Percentiles rank a stretch among this genome's conserved stretches.
Evolutionary conservation across 345 rosid species (phyloP).

Genomic region (Atalantia buxifolia): DNA sequence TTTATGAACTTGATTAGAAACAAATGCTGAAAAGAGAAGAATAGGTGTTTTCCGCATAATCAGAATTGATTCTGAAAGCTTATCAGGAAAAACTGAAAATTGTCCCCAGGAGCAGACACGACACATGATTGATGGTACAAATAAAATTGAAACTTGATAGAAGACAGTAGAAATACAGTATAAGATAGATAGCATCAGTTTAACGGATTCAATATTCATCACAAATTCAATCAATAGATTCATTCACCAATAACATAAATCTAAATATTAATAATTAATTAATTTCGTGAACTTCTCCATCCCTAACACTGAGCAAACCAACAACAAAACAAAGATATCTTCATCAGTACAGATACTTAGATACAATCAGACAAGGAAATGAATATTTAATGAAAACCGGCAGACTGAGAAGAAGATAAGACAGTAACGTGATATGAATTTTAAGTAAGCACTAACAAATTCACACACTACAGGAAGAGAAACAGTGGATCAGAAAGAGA

Average conservation of each 20-base stretch:
- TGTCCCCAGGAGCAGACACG: not conserved
- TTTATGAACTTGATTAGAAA: not conserved
- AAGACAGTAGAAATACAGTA: not conserved
- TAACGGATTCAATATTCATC: not conserved
- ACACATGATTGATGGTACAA: not conserved
- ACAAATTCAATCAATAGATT: not conserved
- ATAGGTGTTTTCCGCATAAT: not conserved
- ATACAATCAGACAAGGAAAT: no score
- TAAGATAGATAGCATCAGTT: not conserved
- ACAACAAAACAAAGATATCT: no score
- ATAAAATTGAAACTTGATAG: not conserved
- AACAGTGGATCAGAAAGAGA: no score
- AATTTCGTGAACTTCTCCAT: not conserved
- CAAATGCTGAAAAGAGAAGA: not conserved
- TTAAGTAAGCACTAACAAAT: no score
- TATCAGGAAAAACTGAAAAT: not conserved
- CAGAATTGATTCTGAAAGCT: not conserved
- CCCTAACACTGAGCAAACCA: no score
- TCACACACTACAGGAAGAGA: no score
- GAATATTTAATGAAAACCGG: no score
- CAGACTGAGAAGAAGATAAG: no score
- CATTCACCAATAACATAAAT: not conserved
- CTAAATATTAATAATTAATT: not conserved
- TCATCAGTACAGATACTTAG: no score
- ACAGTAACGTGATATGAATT: no score